Conservation (phyloP, 2,329 filamentous ascomycete genomes). For the Trichoderma pleuroti region DNA sequence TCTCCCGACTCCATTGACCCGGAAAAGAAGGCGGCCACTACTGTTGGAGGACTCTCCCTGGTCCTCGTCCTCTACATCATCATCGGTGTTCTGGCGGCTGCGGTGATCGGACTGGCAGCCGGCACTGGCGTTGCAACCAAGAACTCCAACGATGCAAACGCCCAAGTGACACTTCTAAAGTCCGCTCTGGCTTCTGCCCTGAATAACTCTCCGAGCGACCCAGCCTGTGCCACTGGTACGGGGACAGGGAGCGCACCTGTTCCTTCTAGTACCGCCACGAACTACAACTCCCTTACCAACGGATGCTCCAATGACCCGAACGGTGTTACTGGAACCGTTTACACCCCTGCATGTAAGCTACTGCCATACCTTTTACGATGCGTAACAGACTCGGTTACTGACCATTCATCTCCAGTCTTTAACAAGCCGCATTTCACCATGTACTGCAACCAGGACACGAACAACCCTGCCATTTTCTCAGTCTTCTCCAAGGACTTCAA, state of each 20-base stretch:
- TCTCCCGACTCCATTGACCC: background rate
- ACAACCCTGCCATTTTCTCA: background rate
- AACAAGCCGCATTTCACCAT: background rate
- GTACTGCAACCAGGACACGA: slow-evolving; percentile 8
- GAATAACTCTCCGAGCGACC: background rate
- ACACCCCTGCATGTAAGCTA: background rate
- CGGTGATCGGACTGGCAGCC: slow-evolving; percentile 9
- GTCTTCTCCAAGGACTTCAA: slow-evolving; percentile 2
- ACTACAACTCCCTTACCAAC: background rate
- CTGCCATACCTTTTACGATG: too few species aligned
- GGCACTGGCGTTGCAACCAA: slow-evolving; percentile 7
- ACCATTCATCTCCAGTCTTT: background rate
- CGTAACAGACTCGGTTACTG: background rate
- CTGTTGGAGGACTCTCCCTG: slow-evolving; percentile 4
- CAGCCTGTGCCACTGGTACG: background rate
- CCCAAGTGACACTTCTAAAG: background rate
- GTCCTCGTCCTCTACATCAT: background rate
- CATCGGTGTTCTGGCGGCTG: slow-evolving; percentile 3
- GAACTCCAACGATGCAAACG: slow-evolving; percentile 8
- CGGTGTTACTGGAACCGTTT: background rate
- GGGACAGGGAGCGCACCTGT: background rate
- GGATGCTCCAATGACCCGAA: background rate
- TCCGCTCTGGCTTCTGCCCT: background rate
- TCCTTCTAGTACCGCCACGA: background rate
- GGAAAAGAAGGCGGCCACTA: background rate